These are phyloP conservation scores for Polygonum maritimum DNA, from an alignment of 148 eudicot species.

Conservation along the genomic window DNA sequence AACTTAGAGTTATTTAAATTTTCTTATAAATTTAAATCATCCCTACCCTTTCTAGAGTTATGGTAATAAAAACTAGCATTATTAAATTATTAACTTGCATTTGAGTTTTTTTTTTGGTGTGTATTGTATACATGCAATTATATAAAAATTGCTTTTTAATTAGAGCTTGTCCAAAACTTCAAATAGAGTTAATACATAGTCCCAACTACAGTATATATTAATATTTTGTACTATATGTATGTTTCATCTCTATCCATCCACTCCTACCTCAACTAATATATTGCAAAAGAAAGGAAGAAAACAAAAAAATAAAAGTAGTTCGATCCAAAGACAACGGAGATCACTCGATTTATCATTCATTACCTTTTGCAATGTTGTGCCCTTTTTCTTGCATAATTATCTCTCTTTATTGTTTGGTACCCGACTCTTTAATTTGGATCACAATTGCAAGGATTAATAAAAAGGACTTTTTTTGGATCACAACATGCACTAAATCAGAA, in stretches of 20 bases:
- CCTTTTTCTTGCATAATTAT: background rate
- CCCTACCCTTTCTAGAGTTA: too few relatives aligned
- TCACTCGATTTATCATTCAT: background rate
- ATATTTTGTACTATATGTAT: background rate
- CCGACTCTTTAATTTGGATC: background rate
- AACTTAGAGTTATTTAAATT: too few relatives aligned
- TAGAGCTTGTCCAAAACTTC: too few relatives aligned
- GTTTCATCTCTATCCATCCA: slow-evolving; percentile 1
- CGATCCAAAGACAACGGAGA: slow-evolving; percentile 6
- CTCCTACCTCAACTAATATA: background rate
- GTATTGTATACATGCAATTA: too few relatives aligned
- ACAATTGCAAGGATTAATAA: background rate
- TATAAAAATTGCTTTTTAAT: too few relatives aligned
- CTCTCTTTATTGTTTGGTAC: background rate
- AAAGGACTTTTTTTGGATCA: background rate
- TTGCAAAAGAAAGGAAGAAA: background rate
- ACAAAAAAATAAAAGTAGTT: background rate
- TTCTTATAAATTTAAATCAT: too few relatives aligned
- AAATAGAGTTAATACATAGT: too few relatives aligned
- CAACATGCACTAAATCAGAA: background rate
- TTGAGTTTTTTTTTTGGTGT: too few relatives aligned
- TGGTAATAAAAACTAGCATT: too few relatives aligned
- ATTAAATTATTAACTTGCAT: too few relatives aligned
- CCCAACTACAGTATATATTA: background rate
- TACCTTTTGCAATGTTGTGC: background rate